Percentiles rank a stretch among this genome's conserved stretches.
These are phyloP conservation scores for Penicillium frequentans DNA, from an alignment of 2,329 filamentous ascomycete genomes.

Conservation along the genomic window DNA sequence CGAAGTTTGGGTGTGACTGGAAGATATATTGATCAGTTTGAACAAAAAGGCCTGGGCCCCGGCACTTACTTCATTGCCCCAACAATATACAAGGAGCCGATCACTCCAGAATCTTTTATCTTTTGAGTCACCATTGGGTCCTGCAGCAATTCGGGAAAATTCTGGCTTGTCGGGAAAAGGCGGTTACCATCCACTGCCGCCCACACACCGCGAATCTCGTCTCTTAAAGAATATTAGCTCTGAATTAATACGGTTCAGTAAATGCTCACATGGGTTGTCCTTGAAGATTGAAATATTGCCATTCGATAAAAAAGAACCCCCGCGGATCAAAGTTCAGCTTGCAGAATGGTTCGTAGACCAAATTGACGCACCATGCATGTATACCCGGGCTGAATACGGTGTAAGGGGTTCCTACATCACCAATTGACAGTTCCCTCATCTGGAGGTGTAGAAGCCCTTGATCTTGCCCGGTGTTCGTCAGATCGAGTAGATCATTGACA, in stretches of 20 bases:
- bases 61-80: neutral
- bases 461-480: conserved; percentile 85
- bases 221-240: neutral
- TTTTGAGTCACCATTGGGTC: neutral
- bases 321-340: neutral
- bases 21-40: neutral
- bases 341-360: neutral
- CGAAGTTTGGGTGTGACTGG: neutral
- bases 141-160: neutral
- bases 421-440: conserved; percentile 77
- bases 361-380: neutral
- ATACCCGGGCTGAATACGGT: neutral
- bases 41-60: no score
- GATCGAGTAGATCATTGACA: conserved; percentile 85
- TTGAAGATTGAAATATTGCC: neutral
- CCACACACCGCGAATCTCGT: neutral
- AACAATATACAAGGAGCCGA: neutral
- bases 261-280: neutral
- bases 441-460: conserved; percentile 59
- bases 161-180: neutral
- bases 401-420: neutral
- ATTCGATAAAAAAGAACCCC: neutral
- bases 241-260: neutral
- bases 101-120: neutral
- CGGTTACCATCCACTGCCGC: neutral